phyloP scores from a whole-genome alignment of 306 rosid species.

The Glycine soja region DNA sequence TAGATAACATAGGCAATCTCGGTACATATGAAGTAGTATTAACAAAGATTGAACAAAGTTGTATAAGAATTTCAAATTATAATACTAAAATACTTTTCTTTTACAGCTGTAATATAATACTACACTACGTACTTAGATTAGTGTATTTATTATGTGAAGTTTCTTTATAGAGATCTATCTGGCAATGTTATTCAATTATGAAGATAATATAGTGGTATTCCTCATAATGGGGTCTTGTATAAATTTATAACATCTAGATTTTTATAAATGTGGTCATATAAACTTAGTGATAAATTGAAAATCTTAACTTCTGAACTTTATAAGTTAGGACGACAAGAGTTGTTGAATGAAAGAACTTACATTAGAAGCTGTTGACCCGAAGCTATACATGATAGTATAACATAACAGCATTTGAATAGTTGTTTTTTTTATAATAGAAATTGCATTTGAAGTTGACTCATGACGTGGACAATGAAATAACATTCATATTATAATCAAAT shows the following conservation, averaged over 20 bases:
- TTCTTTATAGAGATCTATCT: neutral
- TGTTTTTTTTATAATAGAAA: neutral
- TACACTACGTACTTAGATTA: no score
- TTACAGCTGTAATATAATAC: no score
- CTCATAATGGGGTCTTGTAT: neutral
- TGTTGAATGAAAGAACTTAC: neutral
- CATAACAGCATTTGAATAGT: neutral
- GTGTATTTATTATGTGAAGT: no score
- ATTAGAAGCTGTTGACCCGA: neutral
- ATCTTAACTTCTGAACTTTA: neutral
- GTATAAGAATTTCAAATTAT: no score
- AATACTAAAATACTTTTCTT: no score
- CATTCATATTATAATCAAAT: neutral
- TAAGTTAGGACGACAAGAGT: neutral
- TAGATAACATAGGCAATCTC: no score
- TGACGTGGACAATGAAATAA: neutral
- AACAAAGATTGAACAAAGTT: no score
- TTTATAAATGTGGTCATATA: neutral
- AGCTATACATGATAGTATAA: neutral
- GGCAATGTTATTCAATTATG: neutral
- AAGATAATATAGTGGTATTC: neutral
- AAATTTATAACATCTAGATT: neutral
- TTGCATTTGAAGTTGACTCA: neutral
- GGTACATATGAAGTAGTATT: no score
- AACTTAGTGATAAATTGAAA: no score